A percentile compares a stretch with the other conserved stretches of the same genome.
Conservation (phyloP, 2,329 filamentous ascomycete genomes). For the Chrysoporthe deuterocubensis region DNA sequence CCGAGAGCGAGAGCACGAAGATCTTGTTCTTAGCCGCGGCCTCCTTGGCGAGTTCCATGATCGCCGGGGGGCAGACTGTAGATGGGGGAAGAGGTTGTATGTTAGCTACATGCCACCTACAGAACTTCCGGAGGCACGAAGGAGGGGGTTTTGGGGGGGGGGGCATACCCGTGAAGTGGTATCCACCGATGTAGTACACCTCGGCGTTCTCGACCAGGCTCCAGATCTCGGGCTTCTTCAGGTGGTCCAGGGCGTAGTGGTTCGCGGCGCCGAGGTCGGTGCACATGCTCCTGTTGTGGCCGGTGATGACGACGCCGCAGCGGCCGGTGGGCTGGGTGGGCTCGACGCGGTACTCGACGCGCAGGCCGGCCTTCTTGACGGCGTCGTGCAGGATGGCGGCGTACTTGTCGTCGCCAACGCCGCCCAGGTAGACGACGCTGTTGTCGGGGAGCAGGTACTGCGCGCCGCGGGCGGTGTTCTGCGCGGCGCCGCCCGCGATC, state of each 20-base stretch:
- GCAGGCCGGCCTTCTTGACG: constrained; percentile 84
- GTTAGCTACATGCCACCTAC: neutral
- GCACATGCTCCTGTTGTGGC: constrained; percentile 91
- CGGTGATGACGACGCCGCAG: constrained; percentile 96
- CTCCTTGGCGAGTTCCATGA: constrained; percentile 87
- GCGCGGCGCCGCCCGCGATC: constrained; percentile 93
- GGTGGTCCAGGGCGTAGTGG: constrained; percentile 92
- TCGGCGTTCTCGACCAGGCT: constrained; percentile 85
- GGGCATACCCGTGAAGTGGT: constrained; percentile 77
- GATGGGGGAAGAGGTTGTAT: constrained; percentile 5
- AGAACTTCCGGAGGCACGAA: neutral
- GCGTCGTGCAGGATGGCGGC: constrained; percentile 85
- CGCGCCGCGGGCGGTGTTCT: constrained; percentile 95
- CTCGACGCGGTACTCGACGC: constrained; percentile 94
- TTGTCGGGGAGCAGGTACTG: constrained; percentile 92
- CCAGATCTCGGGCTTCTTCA: constrained; percentile 93
- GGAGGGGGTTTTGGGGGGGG: neutral
- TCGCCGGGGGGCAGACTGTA: constrained; percentile 82
- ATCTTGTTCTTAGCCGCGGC: constrained; percentile 87
- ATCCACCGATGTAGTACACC: constrained; percentile 92
- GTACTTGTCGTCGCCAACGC: constrained; percentile 95
- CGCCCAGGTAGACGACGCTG: constrained; percentile 91
- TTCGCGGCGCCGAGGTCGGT: constrained; percentile 97
- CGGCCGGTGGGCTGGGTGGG: constrained; percentile 83
- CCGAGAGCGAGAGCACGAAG: constrained; percentile 89